Base-by-base conservation (phyloP, 2,329 filamentous ascomycete genomes). In the Blastomyces silverae region DNA sequence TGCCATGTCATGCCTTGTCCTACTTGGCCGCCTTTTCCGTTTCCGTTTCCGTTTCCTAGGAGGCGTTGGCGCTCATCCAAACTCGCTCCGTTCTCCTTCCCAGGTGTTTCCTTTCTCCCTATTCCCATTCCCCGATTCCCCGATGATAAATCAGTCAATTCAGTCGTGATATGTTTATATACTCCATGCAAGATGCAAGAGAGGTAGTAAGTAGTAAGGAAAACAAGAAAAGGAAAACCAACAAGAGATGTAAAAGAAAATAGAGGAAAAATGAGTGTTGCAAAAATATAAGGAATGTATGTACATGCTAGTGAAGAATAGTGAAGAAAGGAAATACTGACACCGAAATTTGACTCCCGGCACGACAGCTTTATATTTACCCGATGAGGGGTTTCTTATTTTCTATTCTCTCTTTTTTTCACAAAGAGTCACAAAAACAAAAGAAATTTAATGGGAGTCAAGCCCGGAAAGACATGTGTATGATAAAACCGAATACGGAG, bases 391-490 rank as follows among this genome's bases (percentile, higher is more conserved):
- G n/a, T 50, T 50, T 22, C n/a, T 25, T 50, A 8, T 52, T 25
- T 50, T 25, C 48, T 25, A 11, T 25, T 52, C 22, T 25, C 13
- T 25, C 20, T 3, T 37, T 42, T 53, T 20, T 37, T 20, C 7
- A 13, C 22, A 28, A 57, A 63, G 39, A 39, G 50, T 25, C 22
- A 31, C n/a, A 59, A 31, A 58, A 31, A 60, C n/a, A 37, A 59
- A 61, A 59, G 56, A 39, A 39, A 52, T 61, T 34, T n/a, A 61
- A 57, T 20, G 37, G 31, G 22, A 59, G 53, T 28, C n/a, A 58
- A 64, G 44, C 28, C 48, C 17, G 37, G n/a, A 48, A 31, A 39
- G 39, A 63, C 34, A 58, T 2, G 17, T 31, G 25, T 55, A 53
- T 44, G 61, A 61, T 61, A 31, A 61, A 50, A 61, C 46, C 58